Percentiles rank a stretch among this genome's conserved stretches.
phyloP scores from a whole-genome alignment of 2,329 filamentous ascomycete genomes.

The Pseudocercospora crystallina region DNA sequence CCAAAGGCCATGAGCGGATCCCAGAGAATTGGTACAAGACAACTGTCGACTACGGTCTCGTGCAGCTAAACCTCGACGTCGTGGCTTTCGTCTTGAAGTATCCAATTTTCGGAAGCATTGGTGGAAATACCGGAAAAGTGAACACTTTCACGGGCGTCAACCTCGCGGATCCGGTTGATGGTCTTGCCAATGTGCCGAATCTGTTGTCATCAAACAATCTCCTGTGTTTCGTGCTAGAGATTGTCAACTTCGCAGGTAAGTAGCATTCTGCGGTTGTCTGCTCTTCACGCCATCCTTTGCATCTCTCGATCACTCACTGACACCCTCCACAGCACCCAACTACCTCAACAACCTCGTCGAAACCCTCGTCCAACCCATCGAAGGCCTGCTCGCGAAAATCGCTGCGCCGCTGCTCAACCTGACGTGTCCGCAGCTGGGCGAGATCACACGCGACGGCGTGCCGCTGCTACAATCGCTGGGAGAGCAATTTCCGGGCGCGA shows the following conservation, averaged over 20 bases:
- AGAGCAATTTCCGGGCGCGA: constrained; percentile 23
- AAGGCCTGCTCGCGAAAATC: constrained; percentile 16
- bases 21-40: constrained; percentile 26
- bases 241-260: constrained; percentile 35
- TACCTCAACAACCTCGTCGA: constrained; percentile 32
- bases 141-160: constrained; percentile 28
- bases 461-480: constrained; percentile 21
- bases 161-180: constrained; percentile 37
- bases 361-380: constrained; percentile 17
- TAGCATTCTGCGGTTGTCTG: not conserved
- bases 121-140: constrained; percentile 26
- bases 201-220: constrained; percentile 19
- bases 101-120: constrained; percentile 20
- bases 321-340: constrained; percentile 27
- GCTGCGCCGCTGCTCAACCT: constrained; percentile 18
- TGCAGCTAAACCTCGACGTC: constrained; percentile 22
- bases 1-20: constrained; percentile 22
- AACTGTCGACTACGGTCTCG: constrained; percentile 18
- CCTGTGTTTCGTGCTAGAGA: constrained; percentile 20
- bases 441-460: constrained; percentile 21
- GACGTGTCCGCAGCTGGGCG: constrained; percentile 21
- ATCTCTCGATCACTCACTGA: not conserved
- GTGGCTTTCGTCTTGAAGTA: constrained; percentile 22
- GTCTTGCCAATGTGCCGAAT: constrained; percentile 41
- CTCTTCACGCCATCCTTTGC: not conserved